Percentiles rank a stretch among this genome's conserved stretches.
Conservation (phyloP, 108 stramenopile genomes). For the Skeletonema potamos region DNA sequence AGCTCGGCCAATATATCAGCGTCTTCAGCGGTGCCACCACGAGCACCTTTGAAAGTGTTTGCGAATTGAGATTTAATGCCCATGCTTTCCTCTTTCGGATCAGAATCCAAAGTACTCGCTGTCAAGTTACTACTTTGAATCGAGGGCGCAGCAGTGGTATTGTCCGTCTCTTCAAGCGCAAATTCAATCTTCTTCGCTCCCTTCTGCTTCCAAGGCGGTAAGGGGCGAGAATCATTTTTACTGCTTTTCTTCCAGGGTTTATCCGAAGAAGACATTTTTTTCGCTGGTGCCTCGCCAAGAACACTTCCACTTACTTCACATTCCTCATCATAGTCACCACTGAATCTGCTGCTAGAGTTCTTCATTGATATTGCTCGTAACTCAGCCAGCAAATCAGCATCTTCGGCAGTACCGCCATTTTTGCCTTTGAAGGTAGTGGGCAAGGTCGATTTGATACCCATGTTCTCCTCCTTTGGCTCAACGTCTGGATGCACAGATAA, state of each 20-base stretch:
- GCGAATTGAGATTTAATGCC: slow-evolving; percentile 48
- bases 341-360: slow-evolving; percentile 40
- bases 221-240: background rate
- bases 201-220: slow-evolving; percentile 21
- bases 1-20: slow-evolving; percentile 70
- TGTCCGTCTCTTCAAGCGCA: background rate
- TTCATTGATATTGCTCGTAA: slow-evolving; percentile 55
- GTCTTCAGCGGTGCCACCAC: slow-evolving; percentile 83
- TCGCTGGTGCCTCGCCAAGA: background rate
- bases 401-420: slow-evolving; percentile 71
- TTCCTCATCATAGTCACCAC: background rate
- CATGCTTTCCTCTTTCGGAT: slow-evolving; percentile 1
- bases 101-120: background rate
- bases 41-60: slow-evolving; percentile 71
- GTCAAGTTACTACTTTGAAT: background rate
- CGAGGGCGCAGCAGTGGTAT: background rate
- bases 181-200: background rate
- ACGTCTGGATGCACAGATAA: background rate
- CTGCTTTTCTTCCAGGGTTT: background rate
- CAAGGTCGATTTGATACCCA: slow-evolving; percentile 37
- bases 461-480: slow-evolving; percentile 1
- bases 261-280: background rate
- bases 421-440: slow-evolving; percentile 67
- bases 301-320: background rate
- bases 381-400: slow-evolving; percentile 57